These are phyloP conservation scores for Plantago elongata DNA, from an alignment of 257 asterid species.

Conservation along the genomic window DNA sequence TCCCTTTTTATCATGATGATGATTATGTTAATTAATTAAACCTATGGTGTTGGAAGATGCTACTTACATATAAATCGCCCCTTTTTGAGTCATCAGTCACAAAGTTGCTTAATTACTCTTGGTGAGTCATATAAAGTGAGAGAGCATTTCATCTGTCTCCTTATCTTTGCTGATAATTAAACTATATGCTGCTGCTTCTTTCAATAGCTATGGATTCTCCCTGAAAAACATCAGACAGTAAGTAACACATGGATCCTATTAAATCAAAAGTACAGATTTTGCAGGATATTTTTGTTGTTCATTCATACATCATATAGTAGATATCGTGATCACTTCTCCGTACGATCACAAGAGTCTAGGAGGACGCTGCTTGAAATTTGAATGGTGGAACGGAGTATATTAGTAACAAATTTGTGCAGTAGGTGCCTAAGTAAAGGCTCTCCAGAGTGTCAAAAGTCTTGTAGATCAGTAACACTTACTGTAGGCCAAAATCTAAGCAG, in stretches of 20 bases:
- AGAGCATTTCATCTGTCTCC: no score
- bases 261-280: neutral
- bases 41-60: constrained; percentile 10
- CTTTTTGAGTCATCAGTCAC: constrained; percentile 6
- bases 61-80: constrained; percentile 12
- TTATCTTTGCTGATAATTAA: no score
- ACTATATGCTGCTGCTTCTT: no score
- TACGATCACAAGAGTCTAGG: no score
- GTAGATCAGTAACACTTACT: no score
- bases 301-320: neutral
- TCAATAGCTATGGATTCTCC: no score
- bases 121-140: no score
- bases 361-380: neutral
- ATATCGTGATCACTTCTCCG: no score
- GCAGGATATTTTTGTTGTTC: neutral
- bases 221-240: neutral
- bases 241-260: constrained; percentile 2
- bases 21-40: neutral
- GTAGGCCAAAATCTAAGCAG: neutral
- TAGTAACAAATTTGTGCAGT: neutral
- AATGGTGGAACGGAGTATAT: neutral
- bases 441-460: neutral
- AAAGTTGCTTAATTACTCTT: neutral
- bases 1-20: neutral
- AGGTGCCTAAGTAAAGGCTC: neutral